These are phyloP conservation scores for Kalanchoe fedtschenkoi DNA, from an alignment of 164 flowering plant species.

Conservation along the genomic window DNA sequence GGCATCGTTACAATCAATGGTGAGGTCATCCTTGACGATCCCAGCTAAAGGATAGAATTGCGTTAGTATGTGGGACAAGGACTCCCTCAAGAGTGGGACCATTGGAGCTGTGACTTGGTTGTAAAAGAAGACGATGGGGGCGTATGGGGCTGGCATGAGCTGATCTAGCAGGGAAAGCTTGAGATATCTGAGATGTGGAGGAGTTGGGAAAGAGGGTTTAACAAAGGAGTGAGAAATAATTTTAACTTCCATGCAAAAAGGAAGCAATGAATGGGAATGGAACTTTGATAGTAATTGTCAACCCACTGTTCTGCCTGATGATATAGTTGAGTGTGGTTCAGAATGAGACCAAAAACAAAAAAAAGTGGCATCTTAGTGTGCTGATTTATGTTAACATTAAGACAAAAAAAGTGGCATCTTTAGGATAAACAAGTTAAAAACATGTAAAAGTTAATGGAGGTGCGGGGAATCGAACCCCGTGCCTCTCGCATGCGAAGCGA, in stretches of 20 bases:
- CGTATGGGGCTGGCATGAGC: conserved; percentile 4
- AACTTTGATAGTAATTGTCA: too few relatives aligned
- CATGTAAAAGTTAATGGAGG: too few relatives aligned
- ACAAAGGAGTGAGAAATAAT: conserved; percentile 8
- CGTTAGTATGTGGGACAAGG: conserved; percentile 13
- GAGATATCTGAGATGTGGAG: conserved; percentile 2
- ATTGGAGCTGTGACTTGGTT: not conserved
- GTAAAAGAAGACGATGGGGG: conserved; percentile 14
- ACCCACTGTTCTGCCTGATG: too few relatives aligned
- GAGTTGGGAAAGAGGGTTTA: conserved; percentile 18
- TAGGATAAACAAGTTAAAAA: too few relatives aligned
- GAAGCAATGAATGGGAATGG: too few relatives aligned
- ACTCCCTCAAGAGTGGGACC: conserved; percentile 8
- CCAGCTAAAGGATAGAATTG: conserved; percentile 26
- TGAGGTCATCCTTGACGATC: conserved; percentile 7
- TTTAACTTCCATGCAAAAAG: conserved; percentile 4
- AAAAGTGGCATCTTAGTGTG: too few relatives aligned
- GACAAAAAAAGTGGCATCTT: too few relatives aligned
- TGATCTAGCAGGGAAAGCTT: conserved; percentile 14
- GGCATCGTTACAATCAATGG: conserved; percentile 20
- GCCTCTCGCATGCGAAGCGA: conserved; percentile 99
- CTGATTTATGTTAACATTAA: too few relatives aligned
- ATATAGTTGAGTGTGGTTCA: too few relatives aligned
- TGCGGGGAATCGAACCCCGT: conserved; percentile 99
- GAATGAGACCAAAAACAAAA: too few relatives aligned